Conservation (phyloP, 1,284 basidiomycete species). For the Ganoderma boninense region DNA sequence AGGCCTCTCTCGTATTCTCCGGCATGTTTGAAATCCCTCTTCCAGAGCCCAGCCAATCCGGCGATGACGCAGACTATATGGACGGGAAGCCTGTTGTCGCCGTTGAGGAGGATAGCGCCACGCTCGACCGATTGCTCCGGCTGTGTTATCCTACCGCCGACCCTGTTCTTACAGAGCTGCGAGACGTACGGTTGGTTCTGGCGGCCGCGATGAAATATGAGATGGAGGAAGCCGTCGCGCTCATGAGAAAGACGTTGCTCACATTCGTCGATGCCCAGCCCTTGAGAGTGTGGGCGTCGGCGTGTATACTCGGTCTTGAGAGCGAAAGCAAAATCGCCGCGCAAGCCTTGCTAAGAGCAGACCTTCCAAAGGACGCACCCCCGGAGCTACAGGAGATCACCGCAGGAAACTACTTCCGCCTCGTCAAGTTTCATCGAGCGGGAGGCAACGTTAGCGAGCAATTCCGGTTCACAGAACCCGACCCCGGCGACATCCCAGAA, state of each 20-base stretch:
- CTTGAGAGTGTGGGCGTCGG: constrained; percentile 17
- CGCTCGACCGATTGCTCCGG: constrained; percentile 45
- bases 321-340: constrained; percentile 14
- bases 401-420: constrained; percentile 27
- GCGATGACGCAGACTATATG: constrained; percentile 7
- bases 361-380: constrained; percentile 5
- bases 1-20: constrained; percentile 50
- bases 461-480: constrained; percentile 20
- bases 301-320: constrained; percentile 12
- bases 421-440: constrained; percentile 23
- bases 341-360: not conserved
- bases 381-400: constrained; percentile 23
- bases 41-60: not conserved
- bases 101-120: constrained; percentile 44
- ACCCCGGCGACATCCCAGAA: not conserved
- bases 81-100: constrained; percentile 24
- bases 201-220: constrained; percentile 36
- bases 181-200: constrained; percentile 19
- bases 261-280: constrained; percentile 11
- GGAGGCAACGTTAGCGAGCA: constrained; percentile 6
- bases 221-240: constrained; percentile 24
- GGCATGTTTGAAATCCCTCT: constrained; percentile 47
- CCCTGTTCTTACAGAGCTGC: constrained; percentile 27
- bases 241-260: constrained; percentile 17
- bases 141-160: constrained; percentile 47